phyloP scores from a whole-genome alignment of 352 stramenopile species.

The Globisporangium nagaii region DNA sequence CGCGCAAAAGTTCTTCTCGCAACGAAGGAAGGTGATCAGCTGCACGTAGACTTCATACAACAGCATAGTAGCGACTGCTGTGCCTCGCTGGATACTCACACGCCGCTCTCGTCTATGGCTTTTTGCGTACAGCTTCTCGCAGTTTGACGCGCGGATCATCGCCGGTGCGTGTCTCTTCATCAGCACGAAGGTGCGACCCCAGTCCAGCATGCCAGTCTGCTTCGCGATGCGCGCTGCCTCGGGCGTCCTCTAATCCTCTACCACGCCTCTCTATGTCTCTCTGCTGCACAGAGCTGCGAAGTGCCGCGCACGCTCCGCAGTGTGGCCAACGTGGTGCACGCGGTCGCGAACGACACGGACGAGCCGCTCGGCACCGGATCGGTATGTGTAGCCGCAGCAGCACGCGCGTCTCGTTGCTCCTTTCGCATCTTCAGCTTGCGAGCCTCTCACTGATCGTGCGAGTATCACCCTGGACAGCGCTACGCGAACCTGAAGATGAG shows the following conservation, averaged over 20 bases:
- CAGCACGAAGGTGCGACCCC: conserved; percentile 16
- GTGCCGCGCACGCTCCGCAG: conserved; percentile 37
- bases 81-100: neutral
- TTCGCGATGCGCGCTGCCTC: no score
- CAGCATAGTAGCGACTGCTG: no score
- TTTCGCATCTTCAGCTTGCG: no score
- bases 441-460: no score
- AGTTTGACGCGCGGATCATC: conserved; percentile 16
- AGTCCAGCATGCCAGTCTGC: no score
- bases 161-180: conserved; percentile 14
- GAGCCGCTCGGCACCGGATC: conserved; percentile 26
- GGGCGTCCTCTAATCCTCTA: no score
- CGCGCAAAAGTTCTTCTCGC: conserved; percentile 10
- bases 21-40: conserved; percentile 15
- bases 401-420: conserved; percentile 3
- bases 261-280: no score
- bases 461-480: conserved; percentile 13
- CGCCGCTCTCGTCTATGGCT: no score
- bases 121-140: conserved; percentile 5
- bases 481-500: conserved; percentile 39
- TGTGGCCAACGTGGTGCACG: conserved; percentile 47
- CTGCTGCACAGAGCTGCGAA: conserved; percentile 31
- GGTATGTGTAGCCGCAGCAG: conserved; percentile 16
- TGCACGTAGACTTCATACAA: no score
- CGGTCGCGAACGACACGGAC: conserved; percentile 18